Evolutionary conservation across 2,329 filamentous ascomycete species (phyloP), one percentile per base, ranked within the genome.

Genomic region (Phaeophleospora eucalypticola): DNA sequence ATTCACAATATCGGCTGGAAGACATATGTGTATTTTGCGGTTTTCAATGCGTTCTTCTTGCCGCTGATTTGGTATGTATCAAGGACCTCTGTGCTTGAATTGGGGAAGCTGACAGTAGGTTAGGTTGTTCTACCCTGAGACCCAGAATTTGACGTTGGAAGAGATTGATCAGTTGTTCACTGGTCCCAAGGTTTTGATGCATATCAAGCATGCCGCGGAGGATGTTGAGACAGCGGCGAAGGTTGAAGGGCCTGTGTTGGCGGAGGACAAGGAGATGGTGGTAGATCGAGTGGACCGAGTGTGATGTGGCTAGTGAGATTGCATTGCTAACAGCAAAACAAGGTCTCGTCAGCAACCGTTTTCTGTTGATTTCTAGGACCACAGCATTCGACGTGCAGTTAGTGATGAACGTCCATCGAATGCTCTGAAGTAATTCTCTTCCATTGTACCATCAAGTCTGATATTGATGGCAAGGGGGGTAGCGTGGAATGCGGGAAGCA

Each of bases 81-180:
- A 29, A 29, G 24, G 7, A 29, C 24, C 24, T 29, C 12, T 12
- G 7, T 12, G 24, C 24, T 7, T 29, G 24, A 12, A 6, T 6
- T 29, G 24, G 24, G 24, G 12, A 12, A 29, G 24, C 24, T 29
- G 24, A 29, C 24, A 29, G 12, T 12, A 29, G 7, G 24, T 29
- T 12, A 29, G 24, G 24, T 78, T 81, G 1, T 12, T 75, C 0
- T 89, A 84, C 43, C 51, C 55, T 3, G 57, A 59, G 35, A 59
- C 57, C 2, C 34, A 41, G 18, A 72, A 73, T 34, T 61, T 76
- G 7, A 66, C 63, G 1, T 66, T 79, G 0, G 76, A 79, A 53
- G 74, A 79, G 49, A 75, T 79, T 27, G 75, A 78, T 53, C 64
- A 69, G 18, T 66, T 77, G 56, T 77, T 78, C 46, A 67, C 67